Percentiles rank a stretch among this genome's conserved stretches.
Evolutionary conservation across 495 filamentous ascomycete genomes (phyloP).

Genomic region (Penicillium argentinense): DNA sequence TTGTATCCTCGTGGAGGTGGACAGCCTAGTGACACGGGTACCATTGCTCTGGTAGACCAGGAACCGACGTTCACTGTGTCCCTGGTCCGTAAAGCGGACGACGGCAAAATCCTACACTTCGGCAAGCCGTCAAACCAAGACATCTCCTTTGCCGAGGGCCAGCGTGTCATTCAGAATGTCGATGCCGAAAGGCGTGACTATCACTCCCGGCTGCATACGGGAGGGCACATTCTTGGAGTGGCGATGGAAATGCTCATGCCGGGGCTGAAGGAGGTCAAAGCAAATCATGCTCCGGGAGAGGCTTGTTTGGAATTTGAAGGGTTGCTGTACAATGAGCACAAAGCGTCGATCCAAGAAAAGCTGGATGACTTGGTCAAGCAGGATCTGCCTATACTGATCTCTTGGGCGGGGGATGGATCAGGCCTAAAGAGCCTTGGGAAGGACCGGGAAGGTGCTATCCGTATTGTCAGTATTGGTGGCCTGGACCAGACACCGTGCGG

Average conservation of each 20-base stretch:
- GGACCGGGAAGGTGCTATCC: constrained; percentile 28
- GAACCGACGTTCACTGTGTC: constrained; percentile 46
- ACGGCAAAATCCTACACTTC: constrained; percentile 57
- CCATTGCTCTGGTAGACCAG: constrained; percentile 36
- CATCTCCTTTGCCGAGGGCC: constrained; percentile 33
- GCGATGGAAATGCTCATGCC: constrained; percentile 55
- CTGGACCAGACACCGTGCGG: constrained; percentile 63
- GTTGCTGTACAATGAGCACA: constrained; percentile 57
- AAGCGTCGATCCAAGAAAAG: constrained; percentile 54
- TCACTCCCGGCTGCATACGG: constrained; percentile 63
- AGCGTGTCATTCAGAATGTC: constrained; percentile 49
- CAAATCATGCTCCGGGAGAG: constrained; percentile 60
- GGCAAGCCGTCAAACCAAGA: constrained; percentile 44
- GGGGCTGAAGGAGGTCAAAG: constrained; percentile 59
- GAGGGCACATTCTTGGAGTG: constrained; percentile 61
- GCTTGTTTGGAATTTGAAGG: constrained; percentile 62
- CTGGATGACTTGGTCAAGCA: constrained; percentile 52
- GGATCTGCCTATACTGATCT: constrained; percentile 53
- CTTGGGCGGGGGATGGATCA: constrained; percentile 42
- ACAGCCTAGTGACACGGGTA: constrained; percentile 61
- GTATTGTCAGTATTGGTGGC: constrained; percentile 57
- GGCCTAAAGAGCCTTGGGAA: constrained; percentile 48
- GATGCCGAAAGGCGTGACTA: constrained; percentile 54
- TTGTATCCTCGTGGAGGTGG: constrained; percentile 68
- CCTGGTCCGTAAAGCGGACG: constrained; percentile 46